These are phyloP conservation scores for Globisporangium ultimum DNA, from an alignment of 352 stramenopile species.

Conservation along the genomic window DNA sequence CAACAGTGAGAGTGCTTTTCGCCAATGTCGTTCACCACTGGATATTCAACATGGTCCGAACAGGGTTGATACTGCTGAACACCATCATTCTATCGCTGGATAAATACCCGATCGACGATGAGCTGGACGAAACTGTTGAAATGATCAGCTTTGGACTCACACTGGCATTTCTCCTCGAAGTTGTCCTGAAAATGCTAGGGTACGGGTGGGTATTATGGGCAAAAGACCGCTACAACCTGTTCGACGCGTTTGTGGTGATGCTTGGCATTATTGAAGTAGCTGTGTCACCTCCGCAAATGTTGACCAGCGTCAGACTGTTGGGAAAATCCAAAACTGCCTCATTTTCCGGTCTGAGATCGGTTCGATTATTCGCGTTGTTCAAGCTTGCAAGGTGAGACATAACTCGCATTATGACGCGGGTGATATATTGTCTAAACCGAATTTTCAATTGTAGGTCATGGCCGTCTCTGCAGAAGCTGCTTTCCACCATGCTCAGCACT, in stretches of 20 bases:
- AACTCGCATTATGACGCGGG: background rate
- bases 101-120: conserved; percentile 56
- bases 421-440: conserved; percentile 17
- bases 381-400: conserved; percentile 73
- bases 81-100: conserved; percentile 82
- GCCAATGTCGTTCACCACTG: conserved; percentile 37
- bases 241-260: conserved; percentile 64
- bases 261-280: conserved; percentile 35
- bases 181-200: conserved; percentile 69
- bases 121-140: conserved; percentile 38
- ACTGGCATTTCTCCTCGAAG: conserved; percentile 48
- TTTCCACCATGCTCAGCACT: conserved; percentile 88
- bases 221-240: conserved; percentile 72
- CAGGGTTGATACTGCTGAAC: conserved; percentile 77
- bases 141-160: conserved; percentile 61
- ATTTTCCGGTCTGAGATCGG: conserved; percentile 80
- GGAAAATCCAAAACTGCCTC: conserved; percentile 25
- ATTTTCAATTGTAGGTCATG: conserved; percentile 49
- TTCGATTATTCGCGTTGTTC: conserved; percentile 88
- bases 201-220: conserved; percentile 54
- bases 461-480: conserved; percentile 89
- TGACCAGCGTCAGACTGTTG: conserved; percentile 8
- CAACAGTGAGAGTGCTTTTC: conserved; percentile 18
- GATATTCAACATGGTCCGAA: conserved; percentile 52
- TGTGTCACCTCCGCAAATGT: conserved; percentile 41